Base-by-base conservation (phyloP, 169 alveolate genomes). In the Blepharisma undulans region DNA sequence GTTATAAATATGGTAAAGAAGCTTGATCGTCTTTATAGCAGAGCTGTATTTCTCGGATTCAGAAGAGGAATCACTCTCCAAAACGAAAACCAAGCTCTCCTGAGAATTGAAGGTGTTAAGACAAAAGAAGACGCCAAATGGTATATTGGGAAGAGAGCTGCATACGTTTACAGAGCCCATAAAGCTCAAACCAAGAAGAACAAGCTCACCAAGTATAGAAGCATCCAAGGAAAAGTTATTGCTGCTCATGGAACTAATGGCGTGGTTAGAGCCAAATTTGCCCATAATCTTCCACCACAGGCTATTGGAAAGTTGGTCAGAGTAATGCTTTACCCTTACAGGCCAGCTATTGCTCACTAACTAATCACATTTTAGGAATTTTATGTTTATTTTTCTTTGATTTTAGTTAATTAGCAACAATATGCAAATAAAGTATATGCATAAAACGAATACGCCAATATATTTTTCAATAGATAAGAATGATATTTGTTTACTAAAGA, bases 161-260 rank as follows among this genome's bases (percentile, higher is more conserved):
- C 99, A 71, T 99, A 98, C 97, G 99, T 99, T 76, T 99, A 98
- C 98, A 96, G 94, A 80, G 96, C 95, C 87, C 97, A 97, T 94
- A 95, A 22, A n/a, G 72, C 25, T 0, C 78, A 89, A 89, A 21
- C 22, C 27, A 22, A 21, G 30, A 88, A 77, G 33, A 36, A 78
- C 33, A 27, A 89, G 48, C 29, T 33, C 61, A 79, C 87, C 25
- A 79, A 79, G 61, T 32, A 79, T 33, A 60, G 82, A 25, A 95
- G 97, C 84, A 98, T 98, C 93, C 98, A 99, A 99, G 99, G 99
- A 88, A 98, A 98, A 95, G 96, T 99, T 90, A 97, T 99, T 84
- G 97, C 98, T 81, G 96, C 99, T 16, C 99, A 99, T 93, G 99
- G 99, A 82, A 98, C 98, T 96, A 98, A 99, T 89, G 99, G 99